A percentile compares a stretch with the other conserved stretches of the same genome.
Conservation (phyloP, 345 rosid species). For the Angophora floribunda region DNA sequence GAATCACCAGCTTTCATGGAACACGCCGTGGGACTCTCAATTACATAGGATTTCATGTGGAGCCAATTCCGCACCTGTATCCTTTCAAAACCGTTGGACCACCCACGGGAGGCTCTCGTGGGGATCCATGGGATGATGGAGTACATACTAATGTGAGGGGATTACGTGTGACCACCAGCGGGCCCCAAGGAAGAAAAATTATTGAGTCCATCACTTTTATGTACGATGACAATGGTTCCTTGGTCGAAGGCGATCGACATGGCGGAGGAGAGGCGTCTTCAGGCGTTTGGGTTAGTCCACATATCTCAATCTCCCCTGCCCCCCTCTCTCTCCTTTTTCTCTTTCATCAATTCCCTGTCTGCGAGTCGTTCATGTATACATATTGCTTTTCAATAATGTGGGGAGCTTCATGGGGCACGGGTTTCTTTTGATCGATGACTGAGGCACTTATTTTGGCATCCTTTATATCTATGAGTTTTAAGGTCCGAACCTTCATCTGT, state of each 20-base stretch:
- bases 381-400: too few species aligned
- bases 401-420: too few species aligned
- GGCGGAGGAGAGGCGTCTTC: neutral
- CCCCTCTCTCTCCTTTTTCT: too few species aligned
- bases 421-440: neutral
- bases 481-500: too few species aligned
- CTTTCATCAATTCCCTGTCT: too few species aligned
- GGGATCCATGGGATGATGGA: neutral
- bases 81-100: rapidly evolving
- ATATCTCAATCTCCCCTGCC: too few species aligned
- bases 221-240: neutral
- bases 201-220: neutral
- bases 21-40: neutral
- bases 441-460: neutral
- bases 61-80: neutral
- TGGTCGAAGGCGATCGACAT: neutral
- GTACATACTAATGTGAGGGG: neutral
- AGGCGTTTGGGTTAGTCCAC: neutral
- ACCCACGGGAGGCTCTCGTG: rapidly evolving
- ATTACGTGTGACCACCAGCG: rapidly evolving
- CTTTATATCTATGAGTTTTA: too few species aligned
- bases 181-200: neutral
- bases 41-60: neutral
- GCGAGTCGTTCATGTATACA: too few species aligned
- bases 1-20: neutral